phyloP scores from a whole-genome alignment of 2,329 filamentous ascomycete species.

The Aspergillus novoparasiticus region DNA sequence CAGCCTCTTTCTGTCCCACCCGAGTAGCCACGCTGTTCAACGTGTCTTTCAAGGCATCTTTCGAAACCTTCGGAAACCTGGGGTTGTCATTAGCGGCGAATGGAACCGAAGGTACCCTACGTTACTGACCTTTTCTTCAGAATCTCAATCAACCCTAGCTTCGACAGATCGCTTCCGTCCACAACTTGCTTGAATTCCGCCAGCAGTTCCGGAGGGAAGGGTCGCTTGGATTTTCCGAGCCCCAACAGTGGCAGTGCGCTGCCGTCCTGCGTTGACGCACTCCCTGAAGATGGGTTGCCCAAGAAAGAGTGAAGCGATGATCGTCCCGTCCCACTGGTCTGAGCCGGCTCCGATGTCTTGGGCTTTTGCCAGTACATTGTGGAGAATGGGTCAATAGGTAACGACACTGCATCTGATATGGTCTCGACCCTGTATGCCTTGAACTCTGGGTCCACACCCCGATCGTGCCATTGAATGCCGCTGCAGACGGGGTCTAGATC shows the following conservation, averaged over 20 bases:
- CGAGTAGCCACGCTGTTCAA: conserved; percentile 67
- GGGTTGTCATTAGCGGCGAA: conserved; percentile 15
- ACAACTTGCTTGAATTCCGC: conserved; percentile 70
- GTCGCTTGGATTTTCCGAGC: conserved; percentile 36
- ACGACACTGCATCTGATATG: conserved; percentile 57
- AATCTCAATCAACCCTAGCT: conserved; percentile 72
- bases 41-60: conserved; percentile 71
- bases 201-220: conserved; percentile 63
- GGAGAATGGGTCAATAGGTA: conserved; percentile 83
- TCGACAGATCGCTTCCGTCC: conserved; percentile 71
- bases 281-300: conserved; percentile 19
- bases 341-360: conserved; percentile 26
- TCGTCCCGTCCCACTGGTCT: conserved; percentile 17
- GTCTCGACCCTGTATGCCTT: conserved; percentile 73
- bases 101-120: not conserved
- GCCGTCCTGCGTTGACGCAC: conserved; percentile 16
- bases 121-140: conserved; percentile 65
- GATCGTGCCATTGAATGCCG: conserved; percentile 79
- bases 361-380: conserved; percentile 71
- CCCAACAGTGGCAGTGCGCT: conserved; percentile 16
- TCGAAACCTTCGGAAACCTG: conserved; percentile 70
- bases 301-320: conserved; percentile 27
- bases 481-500: conserved; percentile 76
- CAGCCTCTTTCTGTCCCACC: conserved; percentile 62
- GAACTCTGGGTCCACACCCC: conserved; percentile 52